Percentiles rank a stretch among this genome's conserved stretches.
These are phyloP conservation scores for Crithidia mellificae DNA, from an alignment of 208 protist species.

Conservation along the genomic window DNA sequence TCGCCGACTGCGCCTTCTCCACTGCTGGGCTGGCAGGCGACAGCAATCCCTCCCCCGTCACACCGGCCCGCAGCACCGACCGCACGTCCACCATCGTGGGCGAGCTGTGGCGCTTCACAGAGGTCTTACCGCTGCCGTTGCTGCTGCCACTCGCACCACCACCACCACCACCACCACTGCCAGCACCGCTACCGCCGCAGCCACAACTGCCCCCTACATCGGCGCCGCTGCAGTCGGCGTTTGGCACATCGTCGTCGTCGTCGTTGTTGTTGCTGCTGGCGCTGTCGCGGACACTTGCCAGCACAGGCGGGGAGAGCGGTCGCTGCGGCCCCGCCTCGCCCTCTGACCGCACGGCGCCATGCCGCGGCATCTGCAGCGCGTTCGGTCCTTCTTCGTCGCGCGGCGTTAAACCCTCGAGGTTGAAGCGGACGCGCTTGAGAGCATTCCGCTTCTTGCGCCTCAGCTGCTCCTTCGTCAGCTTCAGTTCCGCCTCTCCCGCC, in stretches of 20 bases:
- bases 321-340: neutral
- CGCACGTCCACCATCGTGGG: slow-evolving; percentile 2
- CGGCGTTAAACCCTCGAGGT: slow-evolving; percentile 7
- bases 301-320: neutral
- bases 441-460: neutral
- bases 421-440: slow-evolving; percentile 8
- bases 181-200: no score
- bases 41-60: neutral
- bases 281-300: neutral
- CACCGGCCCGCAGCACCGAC: slow-evolving; percentile 11
- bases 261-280: neutral
- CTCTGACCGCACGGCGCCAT: neutral
- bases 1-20: neutral
- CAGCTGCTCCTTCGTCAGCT: neutral
- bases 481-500: neutral
- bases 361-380: slow-evolving; percentile 16
- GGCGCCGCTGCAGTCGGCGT: no score
- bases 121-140: neutral
- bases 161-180: no score
- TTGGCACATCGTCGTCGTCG: no score
- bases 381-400: slow-evolving; percentile 16
- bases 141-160: no score
- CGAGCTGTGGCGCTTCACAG: neutral
- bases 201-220: no score
- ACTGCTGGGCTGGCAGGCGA: neutral